Evolutionary conservation across 176 grass and related monocot species (phyloP).

Genomic region (Canna indica): DNA sequence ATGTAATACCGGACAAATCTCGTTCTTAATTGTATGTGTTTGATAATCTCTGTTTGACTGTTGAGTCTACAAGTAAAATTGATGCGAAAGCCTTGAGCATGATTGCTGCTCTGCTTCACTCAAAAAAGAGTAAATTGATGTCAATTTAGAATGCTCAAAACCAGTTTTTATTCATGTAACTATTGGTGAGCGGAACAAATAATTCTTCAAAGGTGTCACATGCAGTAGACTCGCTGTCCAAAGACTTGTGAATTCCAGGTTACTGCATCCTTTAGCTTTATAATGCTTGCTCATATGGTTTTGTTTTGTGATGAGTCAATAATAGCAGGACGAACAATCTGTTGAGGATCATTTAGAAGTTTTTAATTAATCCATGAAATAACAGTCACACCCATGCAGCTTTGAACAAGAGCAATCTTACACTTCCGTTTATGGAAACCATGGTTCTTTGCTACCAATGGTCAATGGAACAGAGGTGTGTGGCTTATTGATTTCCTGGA

Average conservation of each 20-base stretch:
- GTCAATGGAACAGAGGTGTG: not conserved
- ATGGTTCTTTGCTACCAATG: not conserved
- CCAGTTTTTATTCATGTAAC: not conserved
- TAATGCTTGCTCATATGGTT: not conserved
- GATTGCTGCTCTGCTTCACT: no score
- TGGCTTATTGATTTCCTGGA: not conserved
- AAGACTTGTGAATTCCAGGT: not conserved
- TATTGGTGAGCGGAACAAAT: not conserved
- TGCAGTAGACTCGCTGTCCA: not conserved
- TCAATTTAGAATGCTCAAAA: not conserved
- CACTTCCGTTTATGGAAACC: not conserved
- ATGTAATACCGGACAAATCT: not conserved
- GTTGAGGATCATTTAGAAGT: no score
- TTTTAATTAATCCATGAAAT: no score
- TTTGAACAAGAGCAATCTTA: not conserved
- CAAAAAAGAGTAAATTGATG: no score
- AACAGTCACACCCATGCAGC: not conserved
- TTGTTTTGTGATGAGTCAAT: not conserved
- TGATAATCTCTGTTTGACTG: not conserved
- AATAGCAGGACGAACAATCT: no score
- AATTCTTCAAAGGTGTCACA: not conserved
- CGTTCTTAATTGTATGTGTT: not conserved
- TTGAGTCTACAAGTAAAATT: not conserved
- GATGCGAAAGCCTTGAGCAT: no score
- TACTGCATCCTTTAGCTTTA: not conserved